These are phyloP conservation scores for Imleria badia DNA, from an alignment of 768 basidiomycete species.

Conservation along the genomic window DNA sequence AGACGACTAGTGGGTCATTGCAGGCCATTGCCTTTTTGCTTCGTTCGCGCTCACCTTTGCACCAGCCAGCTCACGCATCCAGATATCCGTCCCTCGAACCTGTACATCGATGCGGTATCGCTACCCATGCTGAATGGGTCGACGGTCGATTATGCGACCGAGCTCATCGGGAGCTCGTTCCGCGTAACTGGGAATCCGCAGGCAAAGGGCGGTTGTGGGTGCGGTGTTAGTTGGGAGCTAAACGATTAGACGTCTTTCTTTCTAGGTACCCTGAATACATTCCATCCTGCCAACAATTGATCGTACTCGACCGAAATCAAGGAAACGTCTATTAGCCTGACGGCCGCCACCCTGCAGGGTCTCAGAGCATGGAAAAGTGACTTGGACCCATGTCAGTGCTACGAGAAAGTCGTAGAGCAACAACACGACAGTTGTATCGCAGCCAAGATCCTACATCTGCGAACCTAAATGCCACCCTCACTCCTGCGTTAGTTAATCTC, in stretches of 20 bases:
- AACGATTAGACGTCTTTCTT: not conserved
- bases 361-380: too few relatives aligned
- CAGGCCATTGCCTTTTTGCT: not conserved
- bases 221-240: constrained; percentile 89
- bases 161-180: constrained; percentile 93
- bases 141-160: constrained; percentile 88
- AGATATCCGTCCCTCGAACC: constrained; percentile 64
- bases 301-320: too few relatives aligned
- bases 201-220: constrained; percentile 91
- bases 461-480: too few relatives aligned
- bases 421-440: too few relatives aligned
- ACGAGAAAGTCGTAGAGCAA: too few relatives aligned
- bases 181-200: constrained; percentile 83
- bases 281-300: too few relatives aligned
- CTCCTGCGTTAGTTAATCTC: too few relatives aligned
- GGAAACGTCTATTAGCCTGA: too few relatives aligned
- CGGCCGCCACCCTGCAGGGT: too few relatives aligned
- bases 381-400: too few relatives aligned
- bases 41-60: not conserved
- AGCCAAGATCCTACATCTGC: too few relatives aligned
- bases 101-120: constrained; percentile 86
- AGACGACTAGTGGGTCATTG: constrained; percentile 82
- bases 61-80: constrained; percentile 73
- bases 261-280: not conserved
- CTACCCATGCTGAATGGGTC: constrained; percentile 84